Percentiles rank a stretch among this genome's conserved stretches.
Conservation (phyloP, 306 rosid genomes). For the Dryas drummondii region DNA sequence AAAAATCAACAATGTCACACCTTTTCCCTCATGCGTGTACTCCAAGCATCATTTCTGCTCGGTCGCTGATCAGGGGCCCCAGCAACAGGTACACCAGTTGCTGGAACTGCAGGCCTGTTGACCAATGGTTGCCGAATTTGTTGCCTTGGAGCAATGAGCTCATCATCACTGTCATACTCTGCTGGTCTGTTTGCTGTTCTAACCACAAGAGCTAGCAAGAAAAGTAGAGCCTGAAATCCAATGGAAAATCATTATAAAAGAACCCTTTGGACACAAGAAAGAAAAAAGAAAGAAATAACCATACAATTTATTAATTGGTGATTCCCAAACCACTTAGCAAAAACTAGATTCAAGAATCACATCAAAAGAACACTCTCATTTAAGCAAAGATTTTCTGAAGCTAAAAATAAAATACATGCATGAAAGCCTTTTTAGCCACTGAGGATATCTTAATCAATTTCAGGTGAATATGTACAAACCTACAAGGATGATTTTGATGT, state of each 20-base stretch:
- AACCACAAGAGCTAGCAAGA: slow-evolving; percentile 81
- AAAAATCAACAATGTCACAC: slow-evolving; percentile 31
- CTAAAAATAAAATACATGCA: neutral
- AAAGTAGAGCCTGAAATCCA: slow-evolving; percentile 76
- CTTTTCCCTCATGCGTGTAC: slow-evolving; percentile 98
- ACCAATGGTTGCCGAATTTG: slow-evolving; percentile 82
- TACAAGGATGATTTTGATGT: neutral
- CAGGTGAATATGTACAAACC: neutral
- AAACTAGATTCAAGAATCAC: neutral
- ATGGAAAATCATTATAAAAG: slow-evolving; percentile 22
- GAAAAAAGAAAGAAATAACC: neutral
- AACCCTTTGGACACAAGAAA: neutral
- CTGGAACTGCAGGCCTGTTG: slow-evolving; percentile 63
- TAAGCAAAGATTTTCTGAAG: neutral
- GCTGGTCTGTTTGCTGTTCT: slow-evolving; percentile 76
- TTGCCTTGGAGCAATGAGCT: slow-evolving; percentile 67
- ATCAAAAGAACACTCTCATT: neutral
- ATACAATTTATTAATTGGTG: slow-evolving; percentile 2
- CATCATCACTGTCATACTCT: slow-evolving; percentile 95
- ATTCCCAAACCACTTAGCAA: neutral
- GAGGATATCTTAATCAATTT: neutral
- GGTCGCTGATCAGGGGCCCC: slow-evolving; percentile 72
- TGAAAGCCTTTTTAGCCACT: neutral
- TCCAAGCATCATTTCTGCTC: slow-evolving; percentile 95
- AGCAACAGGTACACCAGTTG: slow-evolving; percentile 78